Conservation (phyloP, 495 filamentous ascomycete genomes). For the Clavariopsis aquatica region DNA sequence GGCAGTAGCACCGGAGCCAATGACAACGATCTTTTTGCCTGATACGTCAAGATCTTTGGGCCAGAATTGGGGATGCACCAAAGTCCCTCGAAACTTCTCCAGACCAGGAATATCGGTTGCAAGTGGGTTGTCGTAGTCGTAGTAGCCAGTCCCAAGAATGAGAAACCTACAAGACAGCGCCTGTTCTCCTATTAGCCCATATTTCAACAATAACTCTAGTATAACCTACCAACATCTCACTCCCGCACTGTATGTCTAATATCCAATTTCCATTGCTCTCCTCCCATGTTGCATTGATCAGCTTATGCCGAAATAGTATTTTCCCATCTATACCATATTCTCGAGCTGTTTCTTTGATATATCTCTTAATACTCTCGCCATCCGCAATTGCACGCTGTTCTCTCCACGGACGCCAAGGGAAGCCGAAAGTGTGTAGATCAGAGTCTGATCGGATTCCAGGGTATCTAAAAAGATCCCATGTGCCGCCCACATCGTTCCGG, state of each 20-base stretch:
- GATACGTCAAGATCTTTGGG: conserved; percentile 8
- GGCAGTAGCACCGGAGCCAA: conserved; percentile 32
- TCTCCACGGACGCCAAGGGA: not conserved
- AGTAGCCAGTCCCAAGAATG: conserved; percentile 27
- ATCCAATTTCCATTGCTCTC: not conserved
- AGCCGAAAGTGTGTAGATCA: conserved; percentile 32
- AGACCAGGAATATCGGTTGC: not conserved
- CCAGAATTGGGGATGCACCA: not conserved
- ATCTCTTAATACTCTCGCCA: not conserved
- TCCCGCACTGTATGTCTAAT: no score
- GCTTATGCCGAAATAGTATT: not conserved
- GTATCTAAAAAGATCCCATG: conserved; percentile 31
- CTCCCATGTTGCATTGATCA: not conserved
- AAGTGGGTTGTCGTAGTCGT: conserved; percentile 29
- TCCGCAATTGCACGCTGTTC: not conserved
- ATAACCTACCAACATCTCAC: no score
- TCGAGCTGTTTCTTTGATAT: not conserved
- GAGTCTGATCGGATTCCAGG: conserved; percentile 31
- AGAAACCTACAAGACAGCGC: no score
- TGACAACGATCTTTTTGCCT: conserved; percentile 24
- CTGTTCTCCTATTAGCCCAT: no score
- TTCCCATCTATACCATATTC: not conserved
- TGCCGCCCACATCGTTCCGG: conserved; percentile 20
- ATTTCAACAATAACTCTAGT: no score
- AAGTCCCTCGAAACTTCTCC: not conserved